A percentile compares a stretch with the other conserved stretches of the same genome.
phyloP scores from a whole-genome alignment of 495 filamentous ascomycete genomes.

The Penicillium riverlandense region DNA sequence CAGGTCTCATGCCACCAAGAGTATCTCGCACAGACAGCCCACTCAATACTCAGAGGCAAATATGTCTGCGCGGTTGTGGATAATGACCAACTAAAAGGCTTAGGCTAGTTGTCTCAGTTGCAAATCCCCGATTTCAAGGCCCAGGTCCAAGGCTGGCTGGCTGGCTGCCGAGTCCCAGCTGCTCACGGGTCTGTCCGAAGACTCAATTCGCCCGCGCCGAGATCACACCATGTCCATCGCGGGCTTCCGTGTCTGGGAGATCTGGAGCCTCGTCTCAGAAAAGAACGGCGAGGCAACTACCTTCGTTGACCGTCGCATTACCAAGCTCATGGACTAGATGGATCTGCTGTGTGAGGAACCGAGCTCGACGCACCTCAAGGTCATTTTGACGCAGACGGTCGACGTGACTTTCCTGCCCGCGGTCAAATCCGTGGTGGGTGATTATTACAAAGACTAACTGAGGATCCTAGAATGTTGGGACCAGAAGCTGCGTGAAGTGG shows the following conservation, averaged over 20 bases:
- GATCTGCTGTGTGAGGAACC: constrained; percentile 28
- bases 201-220: constrained; percentile 15
- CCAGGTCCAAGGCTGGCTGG: constrained; percentile 38
- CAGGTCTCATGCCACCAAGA: constrained; percentile 41
- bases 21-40: constrained; percentile 34
- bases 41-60: constrained; percentile 16
- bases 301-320: constrained; percentile 36
- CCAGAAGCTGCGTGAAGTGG: constrained; percentile 29
- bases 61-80: constrained; percentile 37
- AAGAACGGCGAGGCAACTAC: constrained; percentile 21
- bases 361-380: constrained; percentile 33
- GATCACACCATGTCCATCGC: constrained; percentile 33
- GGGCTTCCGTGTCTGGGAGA: constrained; percentile 45
- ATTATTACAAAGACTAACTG: constrained; percentile 35
- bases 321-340: constrained; percentile 38
- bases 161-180: constrained; percentile 21
- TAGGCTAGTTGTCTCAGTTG: constrained; percentile 20
- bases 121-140: constrained; percentile 33
- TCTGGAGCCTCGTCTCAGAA: constrained; percentile 39
- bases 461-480: constrained; percentile 41
- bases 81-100: constrained; percentile 21
- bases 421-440: constrained; percentile 22
- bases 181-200: constrained; percentile 12
- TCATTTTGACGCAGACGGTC: constrained; percentile 41
- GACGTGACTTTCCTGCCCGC: constrained; percentile 47